phyloP scores from a whole-genome alignment of 2,329 filamentous ascomycete genomes.

The Aspergillus viridinutans region DNA sequence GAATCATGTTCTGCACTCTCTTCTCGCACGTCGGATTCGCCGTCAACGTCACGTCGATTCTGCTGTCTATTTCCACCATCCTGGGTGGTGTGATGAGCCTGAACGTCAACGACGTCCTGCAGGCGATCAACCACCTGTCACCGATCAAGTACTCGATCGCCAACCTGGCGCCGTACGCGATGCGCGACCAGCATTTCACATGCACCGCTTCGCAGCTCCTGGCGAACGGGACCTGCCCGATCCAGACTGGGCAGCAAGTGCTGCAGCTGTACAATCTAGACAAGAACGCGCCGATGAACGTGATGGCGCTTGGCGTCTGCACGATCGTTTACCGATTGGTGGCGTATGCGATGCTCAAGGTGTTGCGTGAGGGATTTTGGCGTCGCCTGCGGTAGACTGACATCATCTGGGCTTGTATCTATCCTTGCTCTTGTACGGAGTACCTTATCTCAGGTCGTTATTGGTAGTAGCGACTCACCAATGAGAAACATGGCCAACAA shows the following conservation, averaged over 20 bases:
- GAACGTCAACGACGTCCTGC: slow-evolving; percentile 62
- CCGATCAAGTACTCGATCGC: slow-evolving; percentile 67
- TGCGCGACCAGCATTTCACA: slow-evolving; percentile 59
- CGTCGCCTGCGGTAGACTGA: slow-evolving; percentile 6
- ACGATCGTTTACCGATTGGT: slow-evolving; percentile 63
- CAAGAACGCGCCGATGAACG: slow-evolving; percentile 56
- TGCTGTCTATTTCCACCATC: slow-evolving; percentile 66
- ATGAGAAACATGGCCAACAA: background rate
- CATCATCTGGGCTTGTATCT: background rate
- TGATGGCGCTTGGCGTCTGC: slow-evolving; percentile 60
- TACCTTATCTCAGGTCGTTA: background rate
- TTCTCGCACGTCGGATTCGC: slow-evolving; percentile 72
- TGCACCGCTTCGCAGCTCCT: slow-evolving; percentile 60
- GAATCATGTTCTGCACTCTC: slow-evolving; percentile 76
- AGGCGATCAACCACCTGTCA: slow-evolving; percentile 65
- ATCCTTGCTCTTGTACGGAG: too few species aligned
- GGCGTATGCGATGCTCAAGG: slow-evolving; percentile 34
- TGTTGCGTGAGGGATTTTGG: slow-evolving; percentile 22
- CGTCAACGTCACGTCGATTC: slow-evolving; percentile 65
- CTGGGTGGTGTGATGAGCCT: slow-evolving; percentile 70
- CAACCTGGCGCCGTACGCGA: slow-evolving; percentile 62
- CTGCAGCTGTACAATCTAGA: slow-evolving; percentile 64
- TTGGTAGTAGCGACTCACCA: background rate
- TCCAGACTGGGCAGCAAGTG: slow-evolving; percentile 63
- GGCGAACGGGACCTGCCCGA: slow-evolving; percentile 58